Percentiles rank a stretch among this genome's conserved stretches.
Evolutionary conservation across 129 eudicot species (phyloP).

Genomic region (Helianthus annuus): HanXRQr2.0-SUNRISE NC_035438.2:9865405-9865904

Average conservation of each 20-base stretch:
- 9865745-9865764: slow-evolving; percentile 14
- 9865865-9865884: no score
- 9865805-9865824: background rate
- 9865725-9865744: slow-evolving; percentile 11
- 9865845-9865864: no score
- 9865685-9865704: no score
- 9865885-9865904: no score
- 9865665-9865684: no score
- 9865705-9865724: no score
- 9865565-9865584: slow-evolving; percentile 51
- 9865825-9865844: no score
- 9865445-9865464: background rate
- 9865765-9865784: background rate
- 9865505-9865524: background rate
- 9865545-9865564: slow-evolving; percentile 24
- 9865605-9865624: slow-evolving; percentile 39
- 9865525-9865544: background rate
- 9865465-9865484: no score
- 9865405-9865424: background rate
- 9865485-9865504: slow-evolving; percentile 18
- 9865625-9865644: slow-evolving; percentile 30
- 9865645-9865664: background rate
- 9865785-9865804: background rate
- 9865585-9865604: slow-evolving; percentile 24
- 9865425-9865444: no score